phyloP scores from a whole-genome alignment of 441 rosid species.

The Erodium trifolium region DNA sequence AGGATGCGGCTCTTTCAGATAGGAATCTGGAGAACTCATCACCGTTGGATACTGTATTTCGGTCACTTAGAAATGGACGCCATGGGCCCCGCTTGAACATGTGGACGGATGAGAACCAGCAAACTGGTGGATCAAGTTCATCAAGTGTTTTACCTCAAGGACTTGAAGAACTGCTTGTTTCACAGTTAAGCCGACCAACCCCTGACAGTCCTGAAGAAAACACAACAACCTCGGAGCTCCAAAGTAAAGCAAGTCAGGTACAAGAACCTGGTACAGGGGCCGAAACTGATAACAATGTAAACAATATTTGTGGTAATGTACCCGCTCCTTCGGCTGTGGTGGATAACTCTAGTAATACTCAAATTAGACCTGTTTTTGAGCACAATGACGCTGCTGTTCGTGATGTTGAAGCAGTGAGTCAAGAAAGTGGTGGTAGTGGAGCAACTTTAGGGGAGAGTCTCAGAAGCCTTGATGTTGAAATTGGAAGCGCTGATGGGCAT shows the following conservation, averaged over 20 bases:
- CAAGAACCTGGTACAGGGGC: conserved; percentile 45
- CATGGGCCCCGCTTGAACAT: conserved; percentile 84
- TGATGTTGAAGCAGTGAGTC: conserved; percentile 98
- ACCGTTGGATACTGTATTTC: conserved; percentile 75
- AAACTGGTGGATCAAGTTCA: conserved; percentile 66
- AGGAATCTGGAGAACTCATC: conserved; percentile 51
- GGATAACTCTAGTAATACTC: conserved; percentile 45
- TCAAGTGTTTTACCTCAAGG: conserved; percentile 70
- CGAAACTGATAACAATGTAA: conserved; percentile 41
- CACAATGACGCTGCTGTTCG: conserved; percentile 74
- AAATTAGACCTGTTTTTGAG: conserved; percentile 49
- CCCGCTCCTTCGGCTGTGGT: conserved; percentile 34
- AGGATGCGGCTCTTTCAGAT: conserved; percentile 41
- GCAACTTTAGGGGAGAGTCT: conserved; percentile 99
- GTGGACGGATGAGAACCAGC: conserved; percentile 93
- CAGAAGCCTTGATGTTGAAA: conserved; percentile 96
- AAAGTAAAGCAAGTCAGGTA: conserved; percentile 33
- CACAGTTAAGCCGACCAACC: conserved; percentile 74
- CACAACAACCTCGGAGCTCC: conserved; percentile 39
- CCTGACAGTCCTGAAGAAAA: conserved; percentile 55
- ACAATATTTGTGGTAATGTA: conserved; percentile 38
- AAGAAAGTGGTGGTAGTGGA: conserved; percentile 97
- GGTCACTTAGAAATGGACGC: conserved; percentile 86
- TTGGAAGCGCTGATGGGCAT: conserved; percentile 99
- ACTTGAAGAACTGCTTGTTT: conserved; percentile 88